Evolutionary conservation across 1,284 basidiomycete genomes (phyloP).

Genomic region (Ganoderma lingzhi): DNA sequence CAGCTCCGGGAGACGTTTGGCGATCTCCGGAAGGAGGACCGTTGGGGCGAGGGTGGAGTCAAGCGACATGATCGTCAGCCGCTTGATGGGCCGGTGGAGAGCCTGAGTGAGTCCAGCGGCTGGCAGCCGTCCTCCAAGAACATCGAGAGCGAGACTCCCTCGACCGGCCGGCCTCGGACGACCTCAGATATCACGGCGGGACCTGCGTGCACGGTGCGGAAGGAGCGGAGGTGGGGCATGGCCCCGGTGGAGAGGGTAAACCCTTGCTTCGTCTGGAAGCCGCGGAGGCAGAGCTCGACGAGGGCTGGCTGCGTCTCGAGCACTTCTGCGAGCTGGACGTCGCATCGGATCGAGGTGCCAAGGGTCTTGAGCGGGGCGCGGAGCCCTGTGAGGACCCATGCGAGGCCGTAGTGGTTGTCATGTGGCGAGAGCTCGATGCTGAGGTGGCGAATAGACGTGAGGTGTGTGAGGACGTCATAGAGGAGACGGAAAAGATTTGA

Average conservation of each 20-base stretch:
- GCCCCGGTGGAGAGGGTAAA: slow-evolving; percentile 51
- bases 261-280: slow-evolving; percentile 44
- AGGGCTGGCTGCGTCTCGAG: slow-evolving; percentile 58
- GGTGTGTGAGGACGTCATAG: slow-evolving; percentile 48
- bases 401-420: slow-evolving; percentile 46
- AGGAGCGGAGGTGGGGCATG: slow-evolving; percentile 55
- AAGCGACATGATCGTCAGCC: slow-evolving; percentile 66
- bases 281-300: slow-evolving; percentile 60
- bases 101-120: slow-evolving; percentile 54
- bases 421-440: slow-evolving; percentile 54
- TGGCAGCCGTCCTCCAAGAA: slow-evolving; percentile 47
- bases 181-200: slow-evolving; percentile 54
- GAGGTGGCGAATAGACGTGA: slow-evolving; percentile 51
- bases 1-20: slow-evolving; percentile 53
- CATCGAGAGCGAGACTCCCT: slow-evolving; percentile 60
- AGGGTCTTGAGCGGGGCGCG: slow-evolving; percentile 54
- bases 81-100: slow-evolving; percentile 50
- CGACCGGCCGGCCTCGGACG: slow-evolving; percentile 57
- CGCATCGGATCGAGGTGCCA: slow-evolving; percentile 61
- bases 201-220: slow-evolving; percentile 63
- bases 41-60: slow-evolving; percentile 50
- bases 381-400: slow-evolving; percentile 54
- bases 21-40: slow-evolving; percentile 54
- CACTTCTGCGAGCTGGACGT: slow-evolving; percentile 55
- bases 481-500: slow-evolving; percentile 59